These are phyloP conservation scores for Penicillium hesseltinei DNA, from an alignment of 2,329 filamentous ascomycete genomes.

Conservation along the genomic window DNA sequence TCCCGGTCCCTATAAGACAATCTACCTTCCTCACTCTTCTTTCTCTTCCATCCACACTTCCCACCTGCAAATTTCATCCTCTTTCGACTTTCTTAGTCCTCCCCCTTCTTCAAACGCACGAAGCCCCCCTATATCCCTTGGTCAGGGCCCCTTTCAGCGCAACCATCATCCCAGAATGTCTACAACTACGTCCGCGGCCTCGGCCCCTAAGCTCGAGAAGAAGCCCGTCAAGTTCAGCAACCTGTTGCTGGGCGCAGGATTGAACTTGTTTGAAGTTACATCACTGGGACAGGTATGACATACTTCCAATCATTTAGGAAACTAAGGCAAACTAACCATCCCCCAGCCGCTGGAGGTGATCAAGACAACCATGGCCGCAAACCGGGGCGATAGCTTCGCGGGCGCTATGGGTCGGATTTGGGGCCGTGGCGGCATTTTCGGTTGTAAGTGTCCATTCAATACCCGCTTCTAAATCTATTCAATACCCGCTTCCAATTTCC, in stretches of 20 bases:
- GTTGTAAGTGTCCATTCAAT: slow-evolving; percentile 65
- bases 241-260: slow-evolving; percentile 84
- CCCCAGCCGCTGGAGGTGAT: slow-evolving; percentile 88
- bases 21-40: slow-evolving; percentile 13
- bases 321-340: background rate
- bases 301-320: background rate
- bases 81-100: slow-evolving; percentile 17
- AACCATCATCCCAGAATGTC: slow-evolving; percentile 57
- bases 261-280: slow-evolving; percentile 91
- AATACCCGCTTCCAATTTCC: slow-evolving; percentile 11
- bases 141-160: slow-evolving; percentile 80
- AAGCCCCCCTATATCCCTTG: slow-evolving; percentile 90
- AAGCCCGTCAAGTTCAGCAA: slow-evolving; percentile 99
- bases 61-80: slow-evolving; percentile 14
- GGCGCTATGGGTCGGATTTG: slow-evolving; percentile 83
- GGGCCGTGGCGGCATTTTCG: slow-evolving; percentile 86
- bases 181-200: slow-evolving; percentile 50
- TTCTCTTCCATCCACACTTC: slow-evolving; percentile 17
- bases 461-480: slow-evolving; percentile 6
- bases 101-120: slow-evolving; percentile 59
- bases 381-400: slow-evolving; percentile 83
- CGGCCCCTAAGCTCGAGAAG: slow-evolving; percentile 75
- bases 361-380: slow-evolving; percentile 99
- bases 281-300: slow-evolving; percentile 63
- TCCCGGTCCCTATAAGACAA: slow-evolving; percentile 22